A percentile compares a stretch with the other conserved stretches of the same genome.
phyloP scores from a whole-genome alignment of 2,329 filamentous ascomycete genomes.

The Sarocladium brachiariae region DNA sequence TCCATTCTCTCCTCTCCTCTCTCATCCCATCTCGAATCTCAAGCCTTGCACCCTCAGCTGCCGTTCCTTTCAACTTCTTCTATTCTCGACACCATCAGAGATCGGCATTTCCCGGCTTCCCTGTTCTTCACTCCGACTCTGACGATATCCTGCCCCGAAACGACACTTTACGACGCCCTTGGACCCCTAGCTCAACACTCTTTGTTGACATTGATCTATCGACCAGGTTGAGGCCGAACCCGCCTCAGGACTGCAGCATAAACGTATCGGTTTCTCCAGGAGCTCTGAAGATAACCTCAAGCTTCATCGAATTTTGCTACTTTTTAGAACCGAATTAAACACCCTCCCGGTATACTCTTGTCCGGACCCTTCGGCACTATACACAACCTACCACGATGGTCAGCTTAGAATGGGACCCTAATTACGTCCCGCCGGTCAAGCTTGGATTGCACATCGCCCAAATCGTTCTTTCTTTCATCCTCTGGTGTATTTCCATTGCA shows the following conservation, averaged over 20 bases:
- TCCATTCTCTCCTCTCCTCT: background rate
- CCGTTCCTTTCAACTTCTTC: no score
- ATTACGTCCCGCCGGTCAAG: conserved; percentile 49
- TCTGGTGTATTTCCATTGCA: conserved; percentile 53
- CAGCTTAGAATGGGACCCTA: conserved; percentile 45
- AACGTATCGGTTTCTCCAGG: background rate
- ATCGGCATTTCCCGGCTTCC: no score
- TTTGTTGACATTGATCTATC: conserved; percentile 1
- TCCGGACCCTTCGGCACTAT: background rate
- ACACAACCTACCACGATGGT: conserved; percentile 27
- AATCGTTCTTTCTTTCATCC: conserved; percentile 45
- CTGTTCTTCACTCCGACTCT: background rate
- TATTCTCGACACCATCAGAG: no score
- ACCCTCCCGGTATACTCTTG: background rate
- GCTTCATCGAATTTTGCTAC: background rate
- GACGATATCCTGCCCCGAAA: background rate
- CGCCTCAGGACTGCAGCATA: background rate
- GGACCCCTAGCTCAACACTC: background rate
- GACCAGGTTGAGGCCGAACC: background rate
- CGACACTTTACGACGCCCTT: background rate
- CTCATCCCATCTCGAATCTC: background rate
- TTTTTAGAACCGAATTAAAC: background rate
- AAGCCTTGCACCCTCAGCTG: background rate
- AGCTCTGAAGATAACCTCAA: no score
- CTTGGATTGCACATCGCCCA: conserved; percentile 50